Base-by-base conservation (phyloP, 1,284 basidiomycete genomes). In the Melampsora abietis-canadensis region DNA sequence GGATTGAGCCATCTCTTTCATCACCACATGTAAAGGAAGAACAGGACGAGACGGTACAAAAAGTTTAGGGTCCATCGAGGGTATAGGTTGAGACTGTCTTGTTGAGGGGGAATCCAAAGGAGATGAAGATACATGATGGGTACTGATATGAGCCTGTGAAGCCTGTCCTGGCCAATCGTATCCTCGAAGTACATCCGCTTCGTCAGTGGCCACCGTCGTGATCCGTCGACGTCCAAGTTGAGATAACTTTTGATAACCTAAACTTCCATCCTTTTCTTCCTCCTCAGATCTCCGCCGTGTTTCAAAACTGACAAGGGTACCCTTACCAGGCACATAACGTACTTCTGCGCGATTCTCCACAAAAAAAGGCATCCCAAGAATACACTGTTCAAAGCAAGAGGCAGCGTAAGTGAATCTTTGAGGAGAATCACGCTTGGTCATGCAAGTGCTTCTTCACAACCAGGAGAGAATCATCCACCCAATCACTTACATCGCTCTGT, bases 361-460 rank as follows among this genome's bases (percentile, higher is more conserved):
- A 54, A 54, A 54, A 54, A 54, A 54, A 54, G 51, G 51, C 51
- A 54, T 54, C 27, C 51, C 51, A 21, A 54, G 27, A 54, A 54
- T 54, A 54, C 51, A 54, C 51, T 54, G 17, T 27, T 5, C 2
- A 7, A 27, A 27, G 17, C n/a, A 27, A 5, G 51, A n/a, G 14
- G n/a, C 4, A 12, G 2, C 6, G 37, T 40, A 6, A 40, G 37
- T 40, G 12, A 40, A 12, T 40, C 37, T 5, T 40, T 34, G 34
- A 34, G 3, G 4, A 34, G n/a, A n/a, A n/a, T 34, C 34, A 34
- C 34, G 34, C 34, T 34, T 4, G 34, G 8, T 34, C 34, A 34
- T 4, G 8, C 8, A 34, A 3, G 3, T 8, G 34, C 8, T 34
- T 34, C 34, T 34, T 3, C 3, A 34, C 34, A 8, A 34, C 34